These are phyloP conservation scores for Platanthera zijinensis DNA, from an alignment of 106 monocot species.

Conservation along the genomic window DNA sequence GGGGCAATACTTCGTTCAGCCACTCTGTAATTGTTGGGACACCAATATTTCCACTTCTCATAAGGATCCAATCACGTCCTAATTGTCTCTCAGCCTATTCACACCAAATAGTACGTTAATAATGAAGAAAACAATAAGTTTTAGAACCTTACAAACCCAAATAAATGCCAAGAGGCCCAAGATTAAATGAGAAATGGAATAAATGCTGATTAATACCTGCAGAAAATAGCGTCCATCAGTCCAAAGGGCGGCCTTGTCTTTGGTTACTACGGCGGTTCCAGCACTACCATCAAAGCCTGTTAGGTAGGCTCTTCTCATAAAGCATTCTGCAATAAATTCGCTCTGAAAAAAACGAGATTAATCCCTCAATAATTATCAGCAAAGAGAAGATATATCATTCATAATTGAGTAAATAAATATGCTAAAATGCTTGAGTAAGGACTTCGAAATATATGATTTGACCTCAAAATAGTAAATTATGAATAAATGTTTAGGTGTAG, in stretches of 20 bases:
- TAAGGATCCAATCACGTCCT: conserved; percentile 55
- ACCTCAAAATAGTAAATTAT: neutral
- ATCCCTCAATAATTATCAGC: neutral
- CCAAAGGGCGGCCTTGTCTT: conserved; percentile 78
- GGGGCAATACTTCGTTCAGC: conserved; percentile 66
- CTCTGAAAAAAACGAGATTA: conserved; percentile 33
- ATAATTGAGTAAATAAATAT: neutral
- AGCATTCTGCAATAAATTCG: conserved; percentile 86
- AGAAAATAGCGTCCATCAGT: conserved; percentile 95
- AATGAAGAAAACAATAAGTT: neutral
- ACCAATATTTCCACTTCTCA: conserved; percentile 78
- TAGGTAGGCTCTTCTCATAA: conserved; percentile 63
- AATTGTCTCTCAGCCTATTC: conserved; percentile 80
- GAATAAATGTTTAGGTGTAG: neutral
- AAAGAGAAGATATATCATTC: neutral
- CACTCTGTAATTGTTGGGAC: conserved; percentile 74
- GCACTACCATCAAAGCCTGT: conserved; percentile 85
- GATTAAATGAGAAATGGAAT: neutral
- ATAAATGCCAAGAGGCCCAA: neutral
- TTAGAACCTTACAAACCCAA: neutral
- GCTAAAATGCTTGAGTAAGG: neutral
- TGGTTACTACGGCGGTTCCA: conserved; percentile 89
- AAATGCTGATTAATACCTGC: conserved; percentile 34
- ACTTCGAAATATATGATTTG: neutral
- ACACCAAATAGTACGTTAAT: conserved; percentile 3